These are phyloP conservation scores for Xylaria curta DNA, from an alignment of 495 filamentous ascomycete genomes.

Conservation along the genomic window DNA sequence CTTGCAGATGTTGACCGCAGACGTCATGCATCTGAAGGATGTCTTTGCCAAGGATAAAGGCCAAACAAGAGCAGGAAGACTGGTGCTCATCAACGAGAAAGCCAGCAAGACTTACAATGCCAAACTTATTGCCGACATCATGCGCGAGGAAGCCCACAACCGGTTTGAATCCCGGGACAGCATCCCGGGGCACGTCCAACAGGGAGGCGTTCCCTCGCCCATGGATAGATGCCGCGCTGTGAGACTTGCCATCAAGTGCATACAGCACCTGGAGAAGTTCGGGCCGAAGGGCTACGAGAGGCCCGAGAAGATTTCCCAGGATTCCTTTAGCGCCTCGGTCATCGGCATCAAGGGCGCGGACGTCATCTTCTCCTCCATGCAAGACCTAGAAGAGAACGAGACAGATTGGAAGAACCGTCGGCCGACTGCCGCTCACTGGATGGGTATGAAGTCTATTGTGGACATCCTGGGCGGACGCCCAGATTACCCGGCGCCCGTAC, in stretches of 20 bases:
- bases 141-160: conserved; percentile 89
- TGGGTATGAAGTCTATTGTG: conserved; percentile 77
- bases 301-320: conserved; percentile 67
- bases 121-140: conserved; percentile 92
- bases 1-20: conserved; percentile 87
- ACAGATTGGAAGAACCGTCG: conserved; percentile 93
- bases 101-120: conserved; percentile 90
- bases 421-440: conserved; percentile 87
- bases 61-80: conserved; percentile 87
- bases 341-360: conserved; percentile 93
- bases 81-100: conserved; percentile 94
- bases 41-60: conserved; percentile 87
- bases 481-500: conserved; percentile 49
- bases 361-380: conserved; percentile 84
- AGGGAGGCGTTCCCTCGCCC: conserved; percentile 89
- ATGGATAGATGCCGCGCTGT: conserved; percentile 97
- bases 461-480: conserved; percentile 82
- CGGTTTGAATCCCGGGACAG: conserved; percentile 93
- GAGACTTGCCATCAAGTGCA: conserved; percentile 86
- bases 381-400: conserved; percentile 75
- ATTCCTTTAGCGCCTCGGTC: conserved; percentile 74
- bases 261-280: conserved; percentile 85
- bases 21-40: conserved; percentile 88
- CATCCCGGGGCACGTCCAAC: conserved; percentile 95
- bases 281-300: conserved; percentile 61